A percentile compares a stretch with the other conserved stretches of the same genome.
Evolutionary conservation across 305 asterid species (phyloP).

Genomic region (Euphrasia arctica): DNA sequence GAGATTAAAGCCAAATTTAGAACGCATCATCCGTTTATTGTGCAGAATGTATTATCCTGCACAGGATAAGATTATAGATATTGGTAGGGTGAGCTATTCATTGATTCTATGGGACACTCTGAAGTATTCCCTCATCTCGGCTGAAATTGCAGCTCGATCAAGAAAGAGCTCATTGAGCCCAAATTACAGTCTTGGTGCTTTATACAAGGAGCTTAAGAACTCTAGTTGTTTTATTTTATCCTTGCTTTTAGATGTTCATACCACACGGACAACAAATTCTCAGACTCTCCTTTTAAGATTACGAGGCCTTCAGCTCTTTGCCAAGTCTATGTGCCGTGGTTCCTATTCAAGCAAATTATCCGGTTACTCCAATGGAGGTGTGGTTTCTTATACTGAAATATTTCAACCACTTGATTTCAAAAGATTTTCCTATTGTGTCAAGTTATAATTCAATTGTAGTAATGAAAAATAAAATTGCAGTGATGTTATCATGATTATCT

Average conservation of each 20-base stretch:
- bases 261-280: constrained; percentile 45
- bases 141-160: constrained; percentile 90
- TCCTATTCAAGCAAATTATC: constrained; percentile 32
- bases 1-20: constrained; percentile 51
- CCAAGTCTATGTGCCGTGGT: constrained; percentile 57
- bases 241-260: constrained; percentile 68
- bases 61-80: constrained; percentile 59
- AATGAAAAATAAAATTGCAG: constrained; percentile 11
- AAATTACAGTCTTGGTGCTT: constrained; percentile 50
- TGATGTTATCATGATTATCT: background rate
- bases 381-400: constrained; percentile 17
- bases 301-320: constrained; percentile 72
- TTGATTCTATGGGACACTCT: constrained; percentile 84
- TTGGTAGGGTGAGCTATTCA: constrained; percentile 65
- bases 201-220: constrained; percentile 73
- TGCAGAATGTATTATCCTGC: constrained; percentile 72
- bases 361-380: constrained; percentile 47
- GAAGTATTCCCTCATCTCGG: constrained; percentile 76
- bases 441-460: constrained; percentile 3
- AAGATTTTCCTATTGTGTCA: constrained; percentile 5
- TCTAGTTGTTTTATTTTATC: constrained; percentile 80
- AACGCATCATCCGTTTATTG: constrained; percentile 53
- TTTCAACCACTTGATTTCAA: constrained; percentile 8
- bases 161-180: constrained; percentile 63
- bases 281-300: constrained; percentile 56